Evolutionary conservation across 78 protist genomes (phyloP).

Genomic region (Acrasis kona): DNA sequence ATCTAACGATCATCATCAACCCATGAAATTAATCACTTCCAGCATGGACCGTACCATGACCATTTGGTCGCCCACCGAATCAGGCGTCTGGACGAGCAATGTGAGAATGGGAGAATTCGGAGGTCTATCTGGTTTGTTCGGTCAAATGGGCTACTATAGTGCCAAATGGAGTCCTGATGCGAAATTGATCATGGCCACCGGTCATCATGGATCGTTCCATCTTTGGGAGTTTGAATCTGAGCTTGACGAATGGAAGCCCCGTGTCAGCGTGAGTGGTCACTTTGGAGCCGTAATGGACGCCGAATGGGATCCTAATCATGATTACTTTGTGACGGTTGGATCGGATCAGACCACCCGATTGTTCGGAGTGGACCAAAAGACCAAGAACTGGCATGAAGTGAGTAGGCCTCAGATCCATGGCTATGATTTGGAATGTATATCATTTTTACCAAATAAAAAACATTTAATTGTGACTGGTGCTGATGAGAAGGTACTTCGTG

Average conservation of each 20-base stretch:
- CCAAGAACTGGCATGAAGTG: constrained; percentile 7
- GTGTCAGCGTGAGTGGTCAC: neutral
- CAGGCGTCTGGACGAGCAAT: neutral
- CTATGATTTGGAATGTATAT: neutral
- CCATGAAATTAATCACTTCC: neutral
- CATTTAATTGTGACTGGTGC: neutral
- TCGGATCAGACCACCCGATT: constrained; percentile 18
- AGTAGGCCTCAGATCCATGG: constrained; percentile 31
- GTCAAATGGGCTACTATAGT: constrained; percentile 5
- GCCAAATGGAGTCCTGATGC: neutral
- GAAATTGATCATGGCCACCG: neutral
- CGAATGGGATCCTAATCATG: neutral
- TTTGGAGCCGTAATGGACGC: neutral
- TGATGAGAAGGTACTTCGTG: constrained; percentile 20
- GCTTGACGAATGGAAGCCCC: neutral
- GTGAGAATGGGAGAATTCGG: constrained; percentile 13
- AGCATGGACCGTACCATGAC: neutral
- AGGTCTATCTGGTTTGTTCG: constrained; percentile 3
- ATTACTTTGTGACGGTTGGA: neutral
- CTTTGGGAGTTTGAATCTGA: too few species aligned
- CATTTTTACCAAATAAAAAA: neutral
- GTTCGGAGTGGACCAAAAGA: neutral
- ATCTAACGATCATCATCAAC: neutral
- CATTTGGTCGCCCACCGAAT: neutral
- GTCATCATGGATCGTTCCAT: constrained; percentile 18